Evolutionary conservation across 208 protist genomes (phyloP).

Genomic region (Porcisia deanei): DNA sequence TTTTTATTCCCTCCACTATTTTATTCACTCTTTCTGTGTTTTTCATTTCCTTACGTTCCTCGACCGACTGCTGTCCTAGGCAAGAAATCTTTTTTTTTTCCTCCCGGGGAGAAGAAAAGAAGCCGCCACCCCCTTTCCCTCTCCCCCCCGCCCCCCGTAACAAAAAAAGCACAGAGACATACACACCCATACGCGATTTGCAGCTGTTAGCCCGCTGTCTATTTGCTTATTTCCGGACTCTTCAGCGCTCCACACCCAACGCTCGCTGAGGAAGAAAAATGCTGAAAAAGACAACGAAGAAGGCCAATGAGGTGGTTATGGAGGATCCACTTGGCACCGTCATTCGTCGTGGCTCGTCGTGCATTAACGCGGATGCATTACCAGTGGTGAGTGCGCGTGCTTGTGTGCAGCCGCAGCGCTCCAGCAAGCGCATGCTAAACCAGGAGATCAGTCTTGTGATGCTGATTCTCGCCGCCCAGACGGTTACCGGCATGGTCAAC

Average conservation of each 20-base stretch:
- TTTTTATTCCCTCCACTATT: background rate
- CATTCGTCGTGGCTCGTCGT: background rate
- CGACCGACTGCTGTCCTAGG: background rate
- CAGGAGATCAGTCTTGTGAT: conserved; percentile 57
- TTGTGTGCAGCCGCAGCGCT: conserved; percentile 6
- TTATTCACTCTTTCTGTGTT: background rate
- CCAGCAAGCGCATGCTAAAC: conserved; percentile 33
- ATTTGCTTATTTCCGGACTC: background rate
- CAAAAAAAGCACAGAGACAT: background rate
- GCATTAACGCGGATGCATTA: background rate
- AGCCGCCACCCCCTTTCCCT: background rate
- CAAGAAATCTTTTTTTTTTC: background rate
- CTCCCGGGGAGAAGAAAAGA: too few relatives aligned
- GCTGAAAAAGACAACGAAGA: conserved; percentile 8
- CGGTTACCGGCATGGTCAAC: conserved; percentile 36
- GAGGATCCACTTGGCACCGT: conserved; percentile 5
- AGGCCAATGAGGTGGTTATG: background rate
- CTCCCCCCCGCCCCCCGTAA: background rate
- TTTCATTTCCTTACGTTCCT: conserved; percentile 1
- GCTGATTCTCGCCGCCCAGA: conserved; percentile 52
- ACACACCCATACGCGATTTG: too few relatives aligned
- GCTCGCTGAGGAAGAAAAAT: background rate
- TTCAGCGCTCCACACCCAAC: background rate
- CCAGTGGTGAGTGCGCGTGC: background rate
- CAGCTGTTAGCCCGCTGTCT: background rate